Conservation (phyloP, 2,329 filamentous ascomycete genomes). For the Neofusicoccum umdonicola region DNA sequence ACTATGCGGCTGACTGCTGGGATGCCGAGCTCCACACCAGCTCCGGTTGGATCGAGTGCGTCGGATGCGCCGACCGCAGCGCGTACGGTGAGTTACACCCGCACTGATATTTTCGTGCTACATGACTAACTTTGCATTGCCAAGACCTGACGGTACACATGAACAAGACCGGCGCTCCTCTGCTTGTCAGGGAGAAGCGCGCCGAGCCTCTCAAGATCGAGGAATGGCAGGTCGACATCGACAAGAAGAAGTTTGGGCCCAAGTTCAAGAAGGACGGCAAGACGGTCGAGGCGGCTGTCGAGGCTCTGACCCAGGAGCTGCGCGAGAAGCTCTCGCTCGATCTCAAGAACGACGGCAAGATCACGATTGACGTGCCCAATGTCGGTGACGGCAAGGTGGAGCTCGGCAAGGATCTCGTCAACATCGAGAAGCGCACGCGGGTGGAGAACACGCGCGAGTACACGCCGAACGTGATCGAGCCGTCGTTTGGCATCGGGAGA, state of each 20-base stretch:
- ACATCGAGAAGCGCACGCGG: conserved; percentile 78
- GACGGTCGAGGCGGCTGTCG: conserved; percentile 75
- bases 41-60: conserved; percentile 97
- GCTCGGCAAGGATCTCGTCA: conserved; percentile 74
- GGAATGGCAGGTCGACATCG: conserved; percentile 82
- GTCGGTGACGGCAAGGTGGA: conserved; percentile 71
- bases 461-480: conserved; percentile 94
- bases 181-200: conserved; percentile 80
- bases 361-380: conserved; percentile 70
- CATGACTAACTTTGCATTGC: conserved; percentile 55
- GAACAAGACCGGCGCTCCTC: conserved; percentile 79
- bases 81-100: conserved; percentile 67
- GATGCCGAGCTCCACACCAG: conserved; percentile 89
- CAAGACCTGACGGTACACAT: conserved; percentile 78
- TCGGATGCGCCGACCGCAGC: conserved; percentile 92
- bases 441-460: conserved; percentile 85
- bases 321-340: conserved; percentile 76
- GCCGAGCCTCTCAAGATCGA: conserved; percentile 76
- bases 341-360: conserved; percentile 70
- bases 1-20: conserved; percentile 98
- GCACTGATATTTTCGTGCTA: conserved; percentile 76
- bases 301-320: conserved; percentile 73
- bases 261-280: conserved; percentile 94
- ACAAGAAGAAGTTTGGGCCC: conserved; percentile 95
- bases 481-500: conserved; percentile 93